These are phyloP conservation scores for Saccharomyces hybrid DNA, from an alignment of 1,139 yeast species.

Conservation along the genomic window DNA sequence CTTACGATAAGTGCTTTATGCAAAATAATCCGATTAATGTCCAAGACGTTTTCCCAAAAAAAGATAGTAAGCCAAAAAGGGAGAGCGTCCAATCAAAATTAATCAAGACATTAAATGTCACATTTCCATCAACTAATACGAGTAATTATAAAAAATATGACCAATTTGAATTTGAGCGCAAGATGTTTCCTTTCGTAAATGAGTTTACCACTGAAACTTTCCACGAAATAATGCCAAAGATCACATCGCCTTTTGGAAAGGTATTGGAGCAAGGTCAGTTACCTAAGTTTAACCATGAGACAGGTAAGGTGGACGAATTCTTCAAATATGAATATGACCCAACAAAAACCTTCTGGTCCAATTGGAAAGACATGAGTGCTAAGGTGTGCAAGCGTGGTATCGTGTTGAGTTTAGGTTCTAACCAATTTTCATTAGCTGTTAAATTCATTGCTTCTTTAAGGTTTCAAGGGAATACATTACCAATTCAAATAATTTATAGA, in stretches of 20 bases:
- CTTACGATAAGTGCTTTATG: slow-evolving; percentile 14
- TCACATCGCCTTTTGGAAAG: slow-evolving; percentile 8
- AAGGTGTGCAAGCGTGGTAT: slow-evolving; percentile 12
- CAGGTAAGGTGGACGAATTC: neutral
- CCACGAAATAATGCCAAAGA: slow-evolving; percentile 10
- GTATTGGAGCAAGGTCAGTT: slow-evolving; percentile 9
- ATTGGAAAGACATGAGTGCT: slow-evolving; percentile 14
- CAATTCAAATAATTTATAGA: slow-evolving; percentile 40
- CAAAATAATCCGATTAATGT: slow-evolving; percentile 2
- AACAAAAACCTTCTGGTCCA: slow-evolving; percentile 11
- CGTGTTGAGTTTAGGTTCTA: slow-evolving; percentile 11
- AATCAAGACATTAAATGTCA: neutral
- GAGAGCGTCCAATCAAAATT: neutral
- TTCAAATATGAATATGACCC: slow-evolving; percentile 7
- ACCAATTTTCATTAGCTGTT: slow-evolving; percentile 7
- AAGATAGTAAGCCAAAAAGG: neutral
- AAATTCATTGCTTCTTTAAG: slow-evolving; percentile 36
- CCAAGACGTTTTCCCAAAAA: slow-evolving; percentile 1
- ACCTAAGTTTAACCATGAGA: slow-evolving; percentile 6
- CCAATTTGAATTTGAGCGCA: slow-evolving; percentile 15
- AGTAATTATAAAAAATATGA: slow-evolving; percentile 2
- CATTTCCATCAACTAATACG: neutral
- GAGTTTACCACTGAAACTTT: slow-evolving; percentile 9
- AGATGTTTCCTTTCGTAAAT: slow-evolving; percentile 15
- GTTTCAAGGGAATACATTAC: slow-evolving; percentile 37